Conservation (phyloP, 2,329 filamentous ascomycete genomes). For the Daldinia eschscholtzii region DNA sequence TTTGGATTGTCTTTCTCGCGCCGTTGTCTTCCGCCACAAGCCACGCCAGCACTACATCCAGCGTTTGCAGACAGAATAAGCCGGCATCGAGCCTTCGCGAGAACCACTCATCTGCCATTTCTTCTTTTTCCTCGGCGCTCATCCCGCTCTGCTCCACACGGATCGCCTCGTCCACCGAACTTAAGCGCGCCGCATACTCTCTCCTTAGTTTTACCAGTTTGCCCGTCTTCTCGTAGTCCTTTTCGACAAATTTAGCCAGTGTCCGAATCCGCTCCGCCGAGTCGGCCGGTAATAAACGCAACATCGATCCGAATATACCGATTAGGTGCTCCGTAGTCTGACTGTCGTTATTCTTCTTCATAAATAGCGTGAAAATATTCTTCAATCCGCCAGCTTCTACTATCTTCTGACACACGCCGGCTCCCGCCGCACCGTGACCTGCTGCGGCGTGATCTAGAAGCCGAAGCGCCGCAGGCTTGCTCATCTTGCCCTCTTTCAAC, state of each 20-base stretch:
- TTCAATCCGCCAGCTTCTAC: conserved; percentile 89
- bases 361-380: conserved; percentile 86
- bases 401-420: conserved; percentile 77
- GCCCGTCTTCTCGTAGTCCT: conserved; percentile 86
- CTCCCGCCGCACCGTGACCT: conserved; percentile 62
- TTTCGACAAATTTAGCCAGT: conserved; percentile 95
- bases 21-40: conserved; percentile 89
- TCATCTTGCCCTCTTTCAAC: conserved; percentile 88
- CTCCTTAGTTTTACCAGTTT: conserved; percentile 78
- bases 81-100: conserved; percentile 84
- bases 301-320: conserved; percentile 84
- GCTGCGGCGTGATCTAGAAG: conserved; percentile 85
- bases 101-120: conserved; percentile 77
- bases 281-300: conserved; percentile 82
- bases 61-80: conserved; percentile 82
- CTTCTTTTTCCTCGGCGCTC: conserved; percentile 70
- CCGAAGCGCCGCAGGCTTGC: conserved; percentile 81
- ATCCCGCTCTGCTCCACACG: conserved; percentile 66
- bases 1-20: conserved; percentile 73
- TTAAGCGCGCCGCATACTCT: conserved; percentile 75
- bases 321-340: conserved; percentile 82
- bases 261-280: conserved; percentile 83
- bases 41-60: conserved; percentile 91
- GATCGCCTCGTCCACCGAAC: conserved; percentile 73
- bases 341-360: conserved; percentile 79